Evolutionary conservation across 768 basidiomycete genomes (phyloP), one percentile per base, ranked within the genome.

Genomic region (Steccherinum ochraceum): DNA sequence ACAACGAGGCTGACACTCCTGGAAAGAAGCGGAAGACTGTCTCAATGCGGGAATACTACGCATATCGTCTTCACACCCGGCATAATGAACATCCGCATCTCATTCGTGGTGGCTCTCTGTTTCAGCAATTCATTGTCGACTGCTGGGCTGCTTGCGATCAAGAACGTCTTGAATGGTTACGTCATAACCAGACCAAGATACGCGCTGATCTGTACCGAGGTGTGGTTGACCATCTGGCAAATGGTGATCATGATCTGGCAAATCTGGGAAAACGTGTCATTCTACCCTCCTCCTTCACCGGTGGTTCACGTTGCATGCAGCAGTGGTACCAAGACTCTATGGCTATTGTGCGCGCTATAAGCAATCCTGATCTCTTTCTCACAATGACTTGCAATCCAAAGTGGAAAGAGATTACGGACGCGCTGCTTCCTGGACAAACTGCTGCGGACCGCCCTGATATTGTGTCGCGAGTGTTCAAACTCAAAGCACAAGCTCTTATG

Each of bases 301-400:
- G 72, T 5, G 62, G 76, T 3, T 57, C 73, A 19, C 53, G 65
- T 0, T 52, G 75, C 26, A 77, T 79, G 74, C 55, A 63, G 0
- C 70, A 75, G 46, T 56, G 59, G 0, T 72, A 66, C 23, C 73
- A 78, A 23, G 76, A 80, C 51, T 59, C 73, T 0, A 64, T 80
- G 64, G 75, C 79, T 0, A 63, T 81, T 20, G 69, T 66, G 10
- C 56, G 69, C 0, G 57, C 64, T 30, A 72, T 59, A 40, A 53
- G 55, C 1, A 70, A 68, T 5, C 60, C 68, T 7, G 74, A 79
- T 45, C 54, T 79, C 0, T 80, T 80, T 41, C 48, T 80, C 0
- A 81, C 77, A 0, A 70, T 79, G 64, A 81, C 77, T 12, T 64
- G 68, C 4, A 81, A 80, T 65, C 73, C 75, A 0, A 46, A 62